phyloP scores from a whole-genome alignment of 345 rosid species.

The Aegle marmelos region DNA sequence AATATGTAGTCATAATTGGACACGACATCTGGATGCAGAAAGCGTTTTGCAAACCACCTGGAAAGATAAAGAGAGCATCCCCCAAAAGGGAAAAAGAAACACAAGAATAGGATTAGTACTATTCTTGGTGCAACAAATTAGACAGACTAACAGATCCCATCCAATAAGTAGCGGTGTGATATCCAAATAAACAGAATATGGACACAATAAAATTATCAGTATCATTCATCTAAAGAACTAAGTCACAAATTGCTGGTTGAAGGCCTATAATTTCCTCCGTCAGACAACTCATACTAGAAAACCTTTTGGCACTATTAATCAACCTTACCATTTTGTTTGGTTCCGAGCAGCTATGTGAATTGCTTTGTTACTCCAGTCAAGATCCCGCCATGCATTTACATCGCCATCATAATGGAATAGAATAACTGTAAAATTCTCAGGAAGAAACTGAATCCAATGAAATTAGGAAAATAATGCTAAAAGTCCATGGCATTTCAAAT shows the following conservation, averaged over 20 bases:
- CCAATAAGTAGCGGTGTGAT: not conserved
- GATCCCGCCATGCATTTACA: slow-evolving; percentile 79
- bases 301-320: not conserved
- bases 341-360: slow-evolving; percentile 86
- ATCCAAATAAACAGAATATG: not conserved
- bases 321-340: slow-evolving; percentile 86
- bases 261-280: no score
- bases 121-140: not conserved
- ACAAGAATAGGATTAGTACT: not conserved
- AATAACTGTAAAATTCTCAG: slow-evolving; percentile 81
- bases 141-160: not conserved
- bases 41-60: slow-evolving; percentile 99
- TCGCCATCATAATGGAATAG: slow-evolving; percentile 93
- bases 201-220: not conserved
- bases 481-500: not conserved
- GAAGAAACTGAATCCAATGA: slow-evolving; percentile 79
- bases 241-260: not conserved
- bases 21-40: slow-evolving; percentile 89
- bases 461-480: slow-evolving; percentile 30
- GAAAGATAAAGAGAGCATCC: slow-evolving; percentile 8
- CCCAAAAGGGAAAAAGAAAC: not conserved
- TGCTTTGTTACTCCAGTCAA: slow-evolving; percentile 76
- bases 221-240: slow-evolving; percentile 4
- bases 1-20: slow-evolving; percentile 81
- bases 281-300: not conserved